Evolutionary conservation across 1,284 basidiomycete genomes (phyloP).

Genomic region (Ustilago shanxiensis): DNA sequence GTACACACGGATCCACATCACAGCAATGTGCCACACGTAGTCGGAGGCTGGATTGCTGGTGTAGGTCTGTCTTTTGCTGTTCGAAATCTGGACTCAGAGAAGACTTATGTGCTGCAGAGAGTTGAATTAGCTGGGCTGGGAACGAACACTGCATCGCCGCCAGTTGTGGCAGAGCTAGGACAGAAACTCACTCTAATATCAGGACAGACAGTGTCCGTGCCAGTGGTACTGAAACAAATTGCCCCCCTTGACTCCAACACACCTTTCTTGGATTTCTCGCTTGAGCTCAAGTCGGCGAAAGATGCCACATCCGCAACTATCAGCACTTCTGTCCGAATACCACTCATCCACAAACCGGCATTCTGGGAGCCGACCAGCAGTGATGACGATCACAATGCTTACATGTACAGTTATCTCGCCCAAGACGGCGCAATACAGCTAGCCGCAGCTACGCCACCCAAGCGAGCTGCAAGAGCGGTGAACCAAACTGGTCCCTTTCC

Average conservation of each 20-base stretch:
- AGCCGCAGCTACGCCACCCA: constrained; percentile 51
- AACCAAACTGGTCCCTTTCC: constrained; percentile 3
- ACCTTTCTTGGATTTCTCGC: not conserved
- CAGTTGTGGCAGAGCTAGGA: constrained; percentile 7
- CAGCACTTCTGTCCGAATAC: constrained; percentile 12
- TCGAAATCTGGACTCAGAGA: constrained; percentile 19
- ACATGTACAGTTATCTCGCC: constrained; percentile 38
- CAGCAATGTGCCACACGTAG: constrained; percentile 45
- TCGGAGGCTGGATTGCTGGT: constrained; percentile 49
- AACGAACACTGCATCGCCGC: not conserved
- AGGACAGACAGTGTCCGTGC: constrained; percentile 14
- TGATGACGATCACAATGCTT: constrained; percentile 24
- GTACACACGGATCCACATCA: constrained; percentile 29
- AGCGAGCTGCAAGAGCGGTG: not conserved
- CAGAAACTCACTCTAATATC: constrained; percentile 6
- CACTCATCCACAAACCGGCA: constrained; percentile 17
- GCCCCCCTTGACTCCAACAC: not conserved
- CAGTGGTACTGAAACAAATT: constrained; percentile 15
- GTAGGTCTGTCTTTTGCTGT: constrained; percentile 40
- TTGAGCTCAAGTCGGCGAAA: not conserved
- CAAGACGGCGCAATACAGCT: constrained; percentile 17
- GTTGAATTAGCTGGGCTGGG: not conserved
- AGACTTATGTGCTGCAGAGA: constrained; percentile 6
- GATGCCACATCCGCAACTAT: not conserved
- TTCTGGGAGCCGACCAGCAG: constrained; percentile 30